Base-by-base conservation (phyloP, 371 early-diverging fungal species). In the Dinochytrium kinnereticum region DNA sequence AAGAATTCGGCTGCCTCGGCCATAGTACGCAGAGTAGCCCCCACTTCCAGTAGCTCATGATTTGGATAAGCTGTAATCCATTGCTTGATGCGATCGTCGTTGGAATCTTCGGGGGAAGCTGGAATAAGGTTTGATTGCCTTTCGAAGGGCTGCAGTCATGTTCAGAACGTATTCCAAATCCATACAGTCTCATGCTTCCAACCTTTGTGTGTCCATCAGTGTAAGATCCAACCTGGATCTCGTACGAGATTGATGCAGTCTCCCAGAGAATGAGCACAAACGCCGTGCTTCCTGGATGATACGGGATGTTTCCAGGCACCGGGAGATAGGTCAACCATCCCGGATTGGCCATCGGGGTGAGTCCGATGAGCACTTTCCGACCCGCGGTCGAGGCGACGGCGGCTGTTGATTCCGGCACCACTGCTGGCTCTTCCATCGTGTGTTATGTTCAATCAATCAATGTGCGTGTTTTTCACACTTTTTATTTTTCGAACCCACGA, bases 311-410 rank as follows among this genome's bases (percentile, higher is more conserved):
- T 15, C 26, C 44, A 15, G 66, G 44, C 7, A 37, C 66, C 5
- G 66, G 66, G 17, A 66, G 66, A 30, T 66, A 66, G 36, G 66
- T 40, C 7, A 66, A 44, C 66, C 66, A 66, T 26, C 44, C 39
- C 2, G 44, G 44, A 44, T 44, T 66, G 30, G 44, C 66, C 38
- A 66, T 24, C 17, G 66, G 66, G 2, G 49, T 21, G 2, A 66
- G 44, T 10, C 66, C 66, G 37, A 66, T 66, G 26, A 51, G 65
- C 1, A 64, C 71, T 36, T 61, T 70, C 24, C 34, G 17, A 1
- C 50, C 71, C n/a, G 24, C 55, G 49, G 10, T 44, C 49, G n/a
- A n/a, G n/a, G n/a, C n/a, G n/a, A n/a, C n/a, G n/a, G n/a, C n/a
- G n/a, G n/a, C n/a, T n/a, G n/a, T n/a, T n/a, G n/a, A n/a, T n/a